Base-by-base conservation (phyloP, 257 asterid species). In the Fraxinus excelsior region DNA sequence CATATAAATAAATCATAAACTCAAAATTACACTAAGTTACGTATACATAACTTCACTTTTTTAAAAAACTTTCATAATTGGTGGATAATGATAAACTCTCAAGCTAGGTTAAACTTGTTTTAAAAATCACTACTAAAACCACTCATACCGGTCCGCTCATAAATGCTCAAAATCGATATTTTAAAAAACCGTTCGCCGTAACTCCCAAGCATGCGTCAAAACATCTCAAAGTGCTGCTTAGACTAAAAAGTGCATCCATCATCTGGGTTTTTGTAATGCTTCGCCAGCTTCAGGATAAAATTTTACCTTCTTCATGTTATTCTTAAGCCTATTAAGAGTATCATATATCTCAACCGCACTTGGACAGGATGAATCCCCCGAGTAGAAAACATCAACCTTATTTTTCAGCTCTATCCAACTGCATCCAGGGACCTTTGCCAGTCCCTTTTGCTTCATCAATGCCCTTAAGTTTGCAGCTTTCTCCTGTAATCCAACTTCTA, bases 381-480 rank as follows among this genome's bases (percentile, higher is more conserved):
- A 92, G 86, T 78, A 91, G 81, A 94, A 94, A 72, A 87, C 89
- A 32, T 87, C 89, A 38, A 87, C 86, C 77, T 85, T 81, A 82
- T 86, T 80, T 76, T 81, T 88, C 51, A 86, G 86, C 87, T 92
- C 97, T 42, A 94, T 86, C 98, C 98, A 94, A 80, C 98, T 94
- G 79, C 94, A 92, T 25, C 98, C 99, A 0, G 97, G 97, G 16
- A 68, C 35, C 91, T 95, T 95, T 77, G 44, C 80, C 70, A 90
- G 65, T 35, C 97, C 99, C 79, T 77, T 86, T 77, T 86, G 84
- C 86, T 82, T 93, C 97, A 90, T 87, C 78, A 75, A 18, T 38
- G 69, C 82, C 88, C 99, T 89, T 87, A 95, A 71, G 14, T 85
- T 76, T 21, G 94, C 94, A 9, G 99, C 96, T 82, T 91, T 88